These are phyloP conservation scores for Inga laurina DNA, from an alignment of 306 rosid genomes.

Conservation along the genomic window DNA sequence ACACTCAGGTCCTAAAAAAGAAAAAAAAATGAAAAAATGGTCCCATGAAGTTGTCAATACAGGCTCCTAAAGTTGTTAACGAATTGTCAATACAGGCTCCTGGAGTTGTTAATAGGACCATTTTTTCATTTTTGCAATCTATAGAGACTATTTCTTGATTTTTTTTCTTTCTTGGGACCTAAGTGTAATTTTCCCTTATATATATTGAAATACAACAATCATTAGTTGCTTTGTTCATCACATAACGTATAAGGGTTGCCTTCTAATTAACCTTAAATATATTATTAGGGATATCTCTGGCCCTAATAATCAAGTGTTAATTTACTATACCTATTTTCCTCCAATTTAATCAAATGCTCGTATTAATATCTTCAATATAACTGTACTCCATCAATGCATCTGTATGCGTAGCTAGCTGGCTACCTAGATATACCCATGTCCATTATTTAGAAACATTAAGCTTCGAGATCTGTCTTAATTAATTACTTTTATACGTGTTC, in stretches of 20 bases:
- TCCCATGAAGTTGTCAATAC: too few relatives aligned
- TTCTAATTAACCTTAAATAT: background rate
- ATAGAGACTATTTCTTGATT: too few relatives aligned
- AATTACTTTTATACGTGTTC: background rate
- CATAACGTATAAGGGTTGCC: background rate
- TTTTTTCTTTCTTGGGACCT: too few relatives aligned
- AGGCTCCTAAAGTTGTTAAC: too few relatives aligned
- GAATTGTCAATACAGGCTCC: too few relatives aligned
- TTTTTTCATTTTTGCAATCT: too few relatives aligned
- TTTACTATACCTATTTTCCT: background rate
- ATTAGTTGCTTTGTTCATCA: background rate
- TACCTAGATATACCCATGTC: background rate
- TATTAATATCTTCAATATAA: background rate
- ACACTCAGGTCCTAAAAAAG: too few relatives aligned
- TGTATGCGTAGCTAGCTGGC: background rate
- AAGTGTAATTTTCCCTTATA: too few relatives aligned
- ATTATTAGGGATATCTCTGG: background rate
- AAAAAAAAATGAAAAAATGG: too few relatives aligned
- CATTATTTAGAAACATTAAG: background rate
- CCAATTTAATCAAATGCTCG: background rate
- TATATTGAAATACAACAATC: background rate
- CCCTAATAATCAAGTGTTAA: background rate
- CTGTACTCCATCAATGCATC: background rate
- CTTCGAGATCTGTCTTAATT: background rate
- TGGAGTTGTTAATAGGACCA: too few relatives aligned